Evolutionary conservation across 2,329 filamentous ascomycete genomes (phyloP).

Genomic region (Xylariaceae sp.): DNA sequence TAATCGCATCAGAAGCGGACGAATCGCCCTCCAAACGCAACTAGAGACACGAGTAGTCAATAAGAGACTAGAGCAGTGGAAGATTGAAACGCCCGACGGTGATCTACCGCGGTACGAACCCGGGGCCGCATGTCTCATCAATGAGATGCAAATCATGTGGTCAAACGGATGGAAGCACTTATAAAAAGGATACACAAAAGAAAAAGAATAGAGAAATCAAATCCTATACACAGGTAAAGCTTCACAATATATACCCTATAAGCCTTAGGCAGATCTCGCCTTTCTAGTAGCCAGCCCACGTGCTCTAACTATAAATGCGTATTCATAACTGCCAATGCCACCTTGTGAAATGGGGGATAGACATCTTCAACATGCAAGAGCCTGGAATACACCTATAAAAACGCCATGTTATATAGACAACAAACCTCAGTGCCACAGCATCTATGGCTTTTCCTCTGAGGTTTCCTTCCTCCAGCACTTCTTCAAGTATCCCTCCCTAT

Average conservation of each 20-base stretch:
- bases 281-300: conserved; percentile 9
- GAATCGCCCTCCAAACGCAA: conserved; percentile 43
- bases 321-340: no score
- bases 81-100: conserved; percentile 41
- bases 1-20: conserved; percentile 42
- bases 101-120: conserved; percentile 45
- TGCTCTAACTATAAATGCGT: conserved; percentile 18
- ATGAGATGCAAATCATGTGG: conserved; percentile 66
- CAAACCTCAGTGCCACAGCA: conserved; percentile 19
- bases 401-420: conserved; percentile 17
- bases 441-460: conserved; percentile 3
- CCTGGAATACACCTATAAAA: not conserved
- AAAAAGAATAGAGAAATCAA: not conserved
- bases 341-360: no score
- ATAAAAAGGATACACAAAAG: conserved; percentile 38
- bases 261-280: conserved; percentile 11
- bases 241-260: conserved; percentile 11
- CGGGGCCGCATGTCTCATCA: conserved; percentile 59
- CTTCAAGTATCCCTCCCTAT: not conserved
- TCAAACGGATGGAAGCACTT: conserved; percentile 64
- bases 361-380: conserved; percentile 10
- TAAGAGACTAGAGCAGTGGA: conserved; percentile 50
- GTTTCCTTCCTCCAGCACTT: not conserved
- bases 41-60: conserved; percentile 48
- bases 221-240: not conserved